Evolutionary conservation across 441 rosid genomes (phyloP), one percentile per base, ranked within the genome.

Genomic region (Brassica balearica): DNA sequence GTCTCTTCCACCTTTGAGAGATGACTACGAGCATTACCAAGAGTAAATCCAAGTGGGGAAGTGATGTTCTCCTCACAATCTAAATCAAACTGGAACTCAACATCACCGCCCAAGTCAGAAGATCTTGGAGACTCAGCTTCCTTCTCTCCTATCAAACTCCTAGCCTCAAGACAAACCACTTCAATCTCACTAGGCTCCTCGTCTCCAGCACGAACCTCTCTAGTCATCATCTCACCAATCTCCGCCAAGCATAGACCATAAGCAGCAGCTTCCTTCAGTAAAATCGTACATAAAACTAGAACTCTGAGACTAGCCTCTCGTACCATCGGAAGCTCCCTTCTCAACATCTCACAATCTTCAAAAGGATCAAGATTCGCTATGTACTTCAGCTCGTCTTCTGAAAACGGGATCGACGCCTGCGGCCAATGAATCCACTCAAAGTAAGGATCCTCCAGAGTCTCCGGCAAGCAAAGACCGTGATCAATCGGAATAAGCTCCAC

Each of bases 351-450:
- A 71, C 80, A 80, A 60, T 84, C 88, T 43, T 34, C 62, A 69
- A 77, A 65, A 12, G 86, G 86, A 73, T 85, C 82, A 34, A 85
- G 79, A 74, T 77, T 72, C 23, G 72, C 76, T 64, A 85, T 83
- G 65, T 85, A 83, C 23, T 77, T 78, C 23, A 86, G 84, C 74
- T 86, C 87, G 2, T 84, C 83, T 61, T 82, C 85, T 9, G 87
- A 72, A 68, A 86, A 84, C 53, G 87, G 88, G 64, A 86, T 82
- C 5, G 88, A 86, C 11, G 87, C 87, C 43, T 86, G 88, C 20
- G 87, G 83, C 87, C 88, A 86, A 80, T 84, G 87, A 65, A 86
- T 84, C 88, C 88, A 84, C 76, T 84, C 87, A 19, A 84, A 86
- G 75, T 86, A 86, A 34, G 88, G 88, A 69, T 84, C 88, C 46